Evolutionary conservation across 768 basidiomycete species (phyloP), one percentile per base, ranked within the genome.

Genomic region (Cyclocybe cylindracea): DNA sequence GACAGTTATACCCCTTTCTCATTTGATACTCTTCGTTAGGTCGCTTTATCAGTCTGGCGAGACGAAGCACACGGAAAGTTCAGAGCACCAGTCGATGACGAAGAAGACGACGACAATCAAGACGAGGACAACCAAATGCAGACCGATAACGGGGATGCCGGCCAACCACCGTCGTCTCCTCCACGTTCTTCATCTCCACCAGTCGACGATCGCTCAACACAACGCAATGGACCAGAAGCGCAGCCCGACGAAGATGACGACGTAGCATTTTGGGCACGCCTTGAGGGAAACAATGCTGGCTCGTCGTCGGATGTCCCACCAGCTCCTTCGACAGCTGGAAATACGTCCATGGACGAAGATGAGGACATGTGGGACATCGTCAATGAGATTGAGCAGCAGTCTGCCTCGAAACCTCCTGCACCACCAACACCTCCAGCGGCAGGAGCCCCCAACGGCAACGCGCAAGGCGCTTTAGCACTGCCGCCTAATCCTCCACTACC

Each of bases 341-440:
- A 61, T 48, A 60, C 65, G 13, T 50, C 56, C 13, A 66, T 66
- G 61, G 67, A 72, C 48, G 67, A 70, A 36, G 85, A 87, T 46
- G 84, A 87, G 38, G 88, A 89, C 5, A 80, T 90, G 78, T 91
- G 91, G 85, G 79, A 84, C 56, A 74, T 86, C 38, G 69, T 89
- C 47, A 61, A 78, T 37, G 83, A 88, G 61, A 67, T 83, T 33
- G 84, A 83, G 52, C 44, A 65, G 38, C 62, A 68, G 50, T 14
- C 49, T 11, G 36, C 61, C 11, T 37, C 49, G 10, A 49, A 50
- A 9, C 40, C 64, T 11, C 49, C 54, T 37, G 39, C 24, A 18
- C 39, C 51, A 51, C 46, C 34, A 45, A 47, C 38, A 43, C 59
- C 60, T 9, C 48, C 55, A 33, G 14, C 53, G 2, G 51, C 48